Evolutionary conservation across 768 basidiomycete species (phyloP), one percentile per base, ranked within the genome.

Genomic region (Suillus variegatus): DNA sequence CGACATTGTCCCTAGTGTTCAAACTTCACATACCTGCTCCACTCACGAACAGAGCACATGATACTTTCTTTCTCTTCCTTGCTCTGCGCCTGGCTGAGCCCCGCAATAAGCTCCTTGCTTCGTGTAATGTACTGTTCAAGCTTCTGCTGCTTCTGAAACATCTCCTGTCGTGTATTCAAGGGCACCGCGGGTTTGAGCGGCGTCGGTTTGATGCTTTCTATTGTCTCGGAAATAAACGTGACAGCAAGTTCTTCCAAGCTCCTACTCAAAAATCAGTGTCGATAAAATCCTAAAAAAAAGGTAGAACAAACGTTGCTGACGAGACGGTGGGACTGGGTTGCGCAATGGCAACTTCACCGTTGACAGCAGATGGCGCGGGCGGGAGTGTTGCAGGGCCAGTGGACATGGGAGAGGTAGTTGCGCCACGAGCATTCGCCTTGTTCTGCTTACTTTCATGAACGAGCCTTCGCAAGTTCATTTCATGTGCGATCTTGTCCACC

Each of bases 221-320:
- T 84, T 18, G 85, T 81, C 74, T 87, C 84, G 0, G 82, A 80
- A 64, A 88, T 88, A 68, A 88, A 86, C 0, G 85, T 85, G 57
- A 81, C 78, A 1, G 86, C 86, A 41, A 88, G 75, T 57, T 85
- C 83, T 46, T 87, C 85, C 43, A 87, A 69, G n/a, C 57, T 65
- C 51, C 51, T 52, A 47, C 38, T 40, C 47, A 22, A 43, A 56
- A 20, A 25, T 60, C 25, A 60, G 58, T 12, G 36, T 43, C 40
- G 12, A 60, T 28, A 32, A 18, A 55, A 60, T 32, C 32, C 20
- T 25, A 20, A 43, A 41, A 58, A 25, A 25, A 40, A 25, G 57
- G 57, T 9, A 60, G 25, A 60, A 60, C 58, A 60, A 41, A 60
- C 58, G 58, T 43, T 8, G 41, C 58, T 60, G 58, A 20, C 41